These are phyloP conservation scores for Boletus reticuloceps DNA, from an alignment of 768 basidiomycete species.

Conservation along the genomic window DNA sequence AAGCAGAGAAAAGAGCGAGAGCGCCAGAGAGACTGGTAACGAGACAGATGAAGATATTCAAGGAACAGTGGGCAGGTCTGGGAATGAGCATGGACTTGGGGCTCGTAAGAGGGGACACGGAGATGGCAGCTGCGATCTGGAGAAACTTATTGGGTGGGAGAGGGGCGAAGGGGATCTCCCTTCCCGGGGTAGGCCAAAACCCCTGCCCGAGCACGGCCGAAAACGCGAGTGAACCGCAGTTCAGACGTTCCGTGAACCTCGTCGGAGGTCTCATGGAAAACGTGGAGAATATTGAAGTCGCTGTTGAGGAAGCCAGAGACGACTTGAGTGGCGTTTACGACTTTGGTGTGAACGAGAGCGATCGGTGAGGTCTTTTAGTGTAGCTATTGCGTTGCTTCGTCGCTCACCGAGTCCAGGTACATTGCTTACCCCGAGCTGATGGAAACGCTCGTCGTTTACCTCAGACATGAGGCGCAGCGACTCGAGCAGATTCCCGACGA, in stretches of 20 bases:
- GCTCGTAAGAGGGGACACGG: conserved; percentile 70
- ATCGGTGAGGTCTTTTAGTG: conserved; percentile 20
- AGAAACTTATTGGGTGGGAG: conserved; percentile 85
- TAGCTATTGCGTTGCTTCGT: not conserved
- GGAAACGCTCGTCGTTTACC: conserved; percentile 63
- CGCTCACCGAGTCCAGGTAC: conserved; percentile 47
- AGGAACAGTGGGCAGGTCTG: conserved; percentile 88
- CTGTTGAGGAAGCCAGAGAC: conserved; percentile 57
- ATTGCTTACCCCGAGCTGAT: conserved; percentile 74
- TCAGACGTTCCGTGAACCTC: conserved; percentile 68
- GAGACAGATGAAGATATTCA: conserved; percentile 88
- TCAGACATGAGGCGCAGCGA: conserved; percentile 68
- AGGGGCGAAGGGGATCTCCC: conserved; percentile 69
- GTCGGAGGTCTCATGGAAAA: conserved; percentile 63
- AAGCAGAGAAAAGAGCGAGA: conserved; percentile 35
- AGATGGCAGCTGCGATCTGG: conserved; percentile 88
- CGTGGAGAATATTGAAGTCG: conserved; percentile 54
- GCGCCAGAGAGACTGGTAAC: conserved; percentile 79
- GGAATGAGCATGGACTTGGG: conserved; percentile 77
- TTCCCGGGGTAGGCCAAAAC: conserved; percentile 11
- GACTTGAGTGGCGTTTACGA: conserved; percentile 74
- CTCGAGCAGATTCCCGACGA: conserved; percentile 57
- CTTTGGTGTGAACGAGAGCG: conserved; percentile 52
- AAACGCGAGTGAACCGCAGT: conserved; percentile 22
- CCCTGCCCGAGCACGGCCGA: conserved; percentile 8